Evolutionary conservation across 352 stramenopile genomes (phyloP), one percentile per base, ranked within the genome.

Genomic region (Thraustotheca clavata): DNA sequence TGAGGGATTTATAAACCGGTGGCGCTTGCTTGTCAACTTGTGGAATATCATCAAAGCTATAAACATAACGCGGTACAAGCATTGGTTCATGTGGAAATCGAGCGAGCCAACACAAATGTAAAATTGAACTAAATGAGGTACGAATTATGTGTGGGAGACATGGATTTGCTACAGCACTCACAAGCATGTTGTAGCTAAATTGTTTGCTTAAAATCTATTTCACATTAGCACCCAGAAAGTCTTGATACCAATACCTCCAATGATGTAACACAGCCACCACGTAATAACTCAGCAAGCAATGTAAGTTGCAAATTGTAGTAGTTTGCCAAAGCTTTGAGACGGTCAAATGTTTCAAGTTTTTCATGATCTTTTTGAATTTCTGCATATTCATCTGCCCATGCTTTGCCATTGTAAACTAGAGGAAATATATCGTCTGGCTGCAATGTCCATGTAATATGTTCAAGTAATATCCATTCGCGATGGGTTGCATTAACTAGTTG

Each of bases 111-210:
- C 57, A 65, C 6, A 65, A 20, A 7, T 65, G 57, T 46, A 65
- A 43, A 11, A 65, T 65, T 9, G 57, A 47, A 20, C 35, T 54
- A 27, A 65, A 65, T 33, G 57, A 65, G 24, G 20, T 65, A n/a
- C 57, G 57, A 34, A 65, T 55, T 20, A 33, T 55, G 57, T 65
- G 31, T 16, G 57, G 57, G 31, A 65, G 46, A 18, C 47, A 33
- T 54, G 16, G 57, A 35, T 65, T 65, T 9, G 57, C 46, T 18
- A 65, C 47, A 5, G 38, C 57, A 36, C 57, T 65, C 3, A 65
- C 16, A 29, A 65, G 57, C 57, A 65, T 65, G 40, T 65, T 52
- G 40, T 65, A 65, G 57, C 57, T 65, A 16, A 65, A 65, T 12
- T 65, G 57, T 31, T 39, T 41, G 22, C 27, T 47, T 26, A 65